Percentiles rank a stretch among this genome's conserved stretches.
phyloP scores from a whole-genome alignment of 1,139 yeast genomes.

The Hemisphaericaspora subhashii region DNA sequence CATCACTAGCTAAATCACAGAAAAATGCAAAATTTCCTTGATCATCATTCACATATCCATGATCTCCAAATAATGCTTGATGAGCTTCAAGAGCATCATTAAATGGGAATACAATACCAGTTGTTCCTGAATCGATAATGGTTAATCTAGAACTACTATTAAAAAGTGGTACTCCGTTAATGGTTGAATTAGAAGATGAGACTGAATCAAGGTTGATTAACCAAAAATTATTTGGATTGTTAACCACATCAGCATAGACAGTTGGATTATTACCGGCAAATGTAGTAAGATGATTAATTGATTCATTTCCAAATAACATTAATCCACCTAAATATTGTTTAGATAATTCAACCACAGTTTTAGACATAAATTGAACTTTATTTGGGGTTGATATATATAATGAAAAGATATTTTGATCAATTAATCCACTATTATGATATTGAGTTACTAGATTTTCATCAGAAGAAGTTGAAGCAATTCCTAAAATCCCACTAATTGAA shows the following conservation, averaged over 20 bases:
- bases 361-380: slow-evolving; percentile 9
- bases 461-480: slow-evolving; percentile 47
- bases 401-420: slow-evolving; percentile 24
- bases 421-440: slow-evolving; percentile 16
- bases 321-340: slow-evolving; percentile 25
- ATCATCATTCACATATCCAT: slow-evolving; percentile 51
- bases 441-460: slow-evolving; percentile 24
- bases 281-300: slow-evolving; percentile 15
- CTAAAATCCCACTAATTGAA: slow-evolving; percentile 61
- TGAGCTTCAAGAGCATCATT: slow-evolving; percentile 56
- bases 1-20: slow-evolving; percentile 43
- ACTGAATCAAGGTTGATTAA: slow-evolving; percentile 44
- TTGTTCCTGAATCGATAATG: slow-evolving; percentile 67
- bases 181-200: slow-evolving; percentile 25
- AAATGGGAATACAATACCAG: slow-evolving; percentile 58
- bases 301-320: slow-evolving; percentile 26
- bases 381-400: slow-evolving; percentile 21
- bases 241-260: slow-evolving; percentile 38
- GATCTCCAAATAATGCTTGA: slow-evolving; percentile 40
- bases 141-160: slow-evolving; percentile 35
- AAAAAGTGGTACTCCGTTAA: slow-evolving; percentile 17
- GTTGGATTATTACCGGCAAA: slow-evolving; percentile 21
- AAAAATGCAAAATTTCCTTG: slow-evolving; percentile 57
- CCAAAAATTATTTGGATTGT: slow-evolving; percentile 51
- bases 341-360: not conserved